A percentile compares a stretch with the other conserved stretches of the same genome.
phyloP scores from a whole-genome alignment of 2,329 filamentous ascomycete genomes.

The Hypoxylon sp. region DNA sequence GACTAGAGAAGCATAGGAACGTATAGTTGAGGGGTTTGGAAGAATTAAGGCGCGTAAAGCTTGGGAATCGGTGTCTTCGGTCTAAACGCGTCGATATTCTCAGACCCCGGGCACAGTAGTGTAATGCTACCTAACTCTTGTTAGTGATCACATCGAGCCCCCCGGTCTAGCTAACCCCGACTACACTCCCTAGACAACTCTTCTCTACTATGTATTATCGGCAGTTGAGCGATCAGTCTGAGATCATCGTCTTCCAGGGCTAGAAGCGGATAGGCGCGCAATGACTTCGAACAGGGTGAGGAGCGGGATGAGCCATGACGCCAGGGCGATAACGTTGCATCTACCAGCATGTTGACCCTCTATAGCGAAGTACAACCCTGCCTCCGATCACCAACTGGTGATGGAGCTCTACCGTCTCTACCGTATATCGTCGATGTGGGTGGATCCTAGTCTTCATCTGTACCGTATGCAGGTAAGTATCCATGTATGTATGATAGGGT shows the following conservation, averaged over 20 bases:
- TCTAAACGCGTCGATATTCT: slow-evolving; percentile 11
- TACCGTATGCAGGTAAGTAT: slow-evolving; percentile 5
- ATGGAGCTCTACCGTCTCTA: slow-evolving; percentile 25
- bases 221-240: slow-evolving; percentile 44
- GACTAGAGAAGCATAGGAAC: slow-evolving; percentile 2
- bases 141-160: slow-evolving; percentile 14
- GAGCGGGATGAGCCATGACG: slow-evolving; percentile 40
- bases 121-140: background rate
- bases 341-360: slow-evolving; percentile 27
- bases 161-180: slow-evolving; percentile 19
- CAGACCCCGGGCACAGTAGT: background rate
- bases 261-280: slow-evolving; percentile 32
- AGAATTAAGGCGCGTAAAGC: slow-evolving; percentile 18
- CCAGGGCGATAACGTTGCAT: slow-evolving; percentile 43
- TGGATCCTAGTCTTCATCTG: slow-evolving; percentile 24
- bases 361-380: slow-evolving; percentile 34
- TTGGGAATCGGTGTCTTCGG: slow-evolving; percentile 24
- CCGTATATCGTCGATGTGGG: slow-evolving; percentile 23
- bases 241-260: slow-evolving; percentile 34
- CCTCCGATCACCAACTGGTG: slow-evolving; percentile 40
- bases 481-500: background rate
- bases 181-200: slow-evolving; percentile 18
- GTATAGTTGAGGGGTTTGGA: slow-evolving; percentile 11
- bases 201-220: slow-evolving; percentile 37
- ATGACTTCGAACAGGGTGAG: slow-evolving; percentile 20